Conservation (phyloP, 2,329 filamentous ascomycete species). For the Cytospora chrysosperma region DNA sequence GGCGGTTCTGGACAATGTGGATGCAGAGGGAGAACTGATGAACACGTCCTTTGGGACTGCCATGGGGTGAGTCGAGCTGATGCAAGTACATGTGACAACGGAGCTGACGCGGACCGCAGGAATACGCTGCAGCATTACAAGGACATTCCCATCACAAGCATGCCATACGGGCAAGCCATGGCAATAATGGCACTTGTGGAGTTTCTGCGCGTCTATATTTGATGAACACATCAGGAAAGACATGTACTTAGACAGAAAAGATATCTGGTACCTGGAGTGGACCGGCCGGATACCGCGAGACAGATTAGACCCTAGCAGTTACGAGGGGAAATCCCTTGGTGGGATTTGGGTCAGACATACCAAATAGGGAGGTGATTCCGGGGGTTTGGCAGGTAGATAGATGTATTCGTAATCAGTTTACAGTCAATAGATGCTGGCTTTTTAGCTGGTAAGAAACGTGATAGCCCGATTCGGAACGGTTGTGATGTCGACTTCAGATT, state of each 20-base stretch:
- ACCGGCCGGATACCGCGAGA: background rate
- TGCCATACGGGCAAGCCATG: slow-evolving; percentile 86
- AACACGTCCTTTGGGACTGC: slow-evolving; percentile 77
- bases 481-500: too few relatives aligned
- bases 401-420: too few relatives aligned
- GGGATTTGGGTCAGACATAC: background rate
- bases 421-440: too few relatives aligned
- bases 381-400: too few relatives aligned
- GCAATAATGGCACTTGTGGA: slow-evolving; percentile 79
- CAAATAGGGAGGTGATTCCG: too few relatives aligned
- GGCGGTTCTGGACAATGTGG: slow-evolving; percentile 66
- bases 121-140: slow-evolving; percentile 72
- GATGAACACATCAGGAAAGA: background rate
- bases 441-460: too few relatives aligned
- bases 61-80: slow-evolving; percentile 54
- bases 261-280: background rate
- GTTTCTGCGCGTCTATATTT: slow-evolving; percentile 60
- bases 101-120: slow-evolving; percentile 1
- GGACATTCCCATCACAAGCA: slow-evolving; percentile 72
- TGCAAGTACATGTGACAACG: too few relatives aligned
- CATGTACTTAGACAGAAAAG: too few relatives aligned
- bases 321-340: too few relatives aligned
- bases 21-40: slow-evolving; percentile 64
- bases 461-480: too few relatives aligned
- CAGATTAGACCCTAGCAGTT: background rate